Base-by-base conservation (phyloP, 176 grass and related monocot genomes). In the Carex cristatella region DNA sequence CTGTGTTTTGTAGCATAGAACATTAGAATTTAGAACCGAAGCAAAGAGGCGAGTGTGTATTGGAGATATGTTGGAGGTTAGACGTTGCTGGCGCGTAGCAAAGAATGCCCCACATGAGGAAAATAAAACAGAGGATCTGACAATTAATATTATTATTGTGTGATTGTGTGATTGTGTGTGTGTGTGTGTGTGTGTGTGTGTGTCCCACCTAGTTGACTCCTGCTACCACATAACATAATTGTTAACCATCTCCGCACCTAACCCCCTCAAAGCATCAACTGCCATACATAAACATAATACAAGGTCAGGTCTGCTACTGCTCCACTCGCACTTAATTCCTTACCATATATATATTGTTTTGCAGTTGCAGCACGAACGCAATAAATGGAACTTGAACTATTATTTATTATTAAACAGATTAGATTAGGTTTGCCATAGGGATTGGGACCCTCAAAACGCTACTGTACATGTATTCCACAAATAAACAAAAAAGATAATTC, bases 181-280 rank as follows among this genome's bases (percentile, higher is more conserved):
- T 23, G 23, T 23, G 23, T 31, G 61, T 81, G 79, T 83, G 23
- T 23, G 23, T 23, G 23, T 23, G 23, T 23, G 23, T 31, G 61
- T 81, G 79, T 83, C 80, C 40, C 62, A 83, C 61, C 40, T 15
- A 51, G 80, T 83, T 83, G 81, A 83, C 81, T 83, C 42, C 61
- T 83, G 81, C 16, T 83, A 44, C 81, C 1, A 66, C 61, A 83
- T 53, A 3, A 66, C 61, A 83, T 53, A 66, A 83, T 66, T 83
- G 81, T 53, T 83, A 83, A 67, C 60, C 40, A 83, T 66, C 81
- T 51, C 81, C 62, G 7, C 35, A 83, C 61, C 81, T 68, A 83
- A 83, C 40, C 81, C 62, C 81, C 48, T 14, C 5, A 70, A 53
- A 3, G 4, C 32, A 69, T 63, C 61, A 66, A 83, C 37, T 46